Conservation (phyloP, 164 flowering plant genomes). For the Warburgia ugandensis region DNA sequence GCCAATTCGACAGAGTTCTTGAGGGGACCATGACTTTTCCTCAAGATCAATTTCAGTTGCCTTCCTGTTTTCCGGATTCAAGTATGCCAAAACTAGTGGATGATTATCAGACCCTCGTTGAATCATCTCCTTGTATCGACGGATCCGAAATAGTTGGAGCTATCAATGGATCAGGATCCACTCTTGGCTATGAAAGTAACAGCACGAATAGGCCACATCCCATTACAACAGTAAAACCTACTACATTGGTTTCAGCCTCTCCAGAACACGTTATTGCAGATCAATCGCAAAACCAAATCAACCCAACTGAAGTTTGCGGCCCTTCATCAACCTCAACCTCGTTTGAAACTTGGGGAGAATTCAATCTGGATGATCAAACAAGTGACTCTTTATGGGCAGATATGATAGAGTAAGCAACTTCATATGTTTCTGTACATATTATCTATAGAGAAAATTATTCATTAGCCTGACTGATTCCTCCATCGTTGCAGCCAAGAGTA, state of each 20-base stretch:
- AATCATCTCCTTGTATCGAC: slow-evolving; percentile 1
- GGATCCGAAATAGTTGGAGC: not conserved
- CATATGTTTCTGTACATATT: not conserved
- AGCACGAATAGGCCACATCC: not conserved
- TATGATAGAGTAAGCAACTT: slow-evolving; percentile 29
- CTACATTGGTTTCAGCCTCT: slow-evolving; percentile 13
- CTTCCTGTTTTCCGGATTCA: not conserved
- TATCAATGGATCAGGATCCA: not conserved
- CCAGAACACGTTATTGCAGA: slow-evolving; percentile 19
- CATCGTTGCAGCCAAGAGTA: slow-evolving; percentile 16
- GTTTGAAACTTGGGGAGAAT: slow-evolving; percentile 39
- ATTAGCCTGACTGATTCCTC: not conserved
- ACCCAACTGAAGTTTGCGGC: slow-evolving; percentile 15
- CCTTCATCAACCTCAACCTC: slow-evolving; percentile 22
- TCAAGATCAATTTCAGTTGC: not conserved
- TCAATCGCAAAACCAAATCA: slow-evolving; percentile 15
- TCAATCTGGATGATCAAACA: slow-evolving; percentile 33
- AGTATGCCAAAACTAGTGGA: slow-evolving; percentile 5
- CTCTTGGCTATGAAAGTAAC: not conserved
- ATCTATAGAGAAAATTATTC: not conserved
- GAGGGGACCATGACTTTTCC: not conserved
- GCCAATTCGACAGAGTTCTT: slow-evolving; percentile 5
- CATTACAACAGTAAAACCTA: not conserved
- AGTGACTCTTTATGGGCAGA: slow-evolving; percentile 32
- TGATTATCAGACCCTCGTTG: slow-evolving; percentile 6